Evolutionary conservation across 495 filamentous ascomycete species (phyloP).

Genomic region (Arthonia radiata): DNA sequence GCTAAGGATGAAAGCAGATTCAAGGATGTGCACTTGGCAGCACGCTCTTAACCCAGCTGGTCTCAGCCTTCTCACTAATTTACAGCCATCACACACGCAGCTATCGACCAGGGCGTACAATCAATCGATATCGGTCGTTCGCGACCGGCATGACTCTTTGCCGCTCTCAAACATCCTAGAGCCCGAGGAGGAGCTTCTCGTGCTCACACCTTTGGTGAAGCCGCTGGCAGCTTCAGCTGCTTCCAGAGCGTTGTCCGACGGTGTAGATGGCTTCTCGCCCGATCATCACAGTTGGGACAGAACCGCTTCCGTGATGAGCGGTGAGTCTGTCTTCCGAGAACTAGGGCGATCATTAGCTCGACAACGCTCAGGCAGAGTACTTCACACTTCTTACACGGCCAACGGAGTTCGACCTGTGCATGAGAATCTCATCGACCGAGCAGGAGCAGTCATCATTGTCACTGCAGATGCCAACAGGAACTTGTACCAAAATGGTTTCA

Average conservation of each 20-base stretch:
- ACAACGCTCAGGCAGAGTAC: slow-evolving; percentile 52
- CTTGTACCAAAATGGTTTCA: slow-evolving; percentile 71
- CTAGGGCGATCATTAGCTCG: slow-evolving; percentile 58
- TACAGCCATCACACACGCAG: slow-evolving; percentile 53
- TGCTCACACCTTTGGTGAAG: slow-evolving; percentile 67
- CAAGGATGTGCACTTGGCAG: slow-evolving; percentile 76
- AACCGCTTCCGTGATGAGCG: slow-evolving; percentile 48
- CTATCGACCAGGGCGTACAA: slow-evolving; percentile 68
- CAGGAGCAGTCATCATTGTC: slow-evolving; percentile 61
- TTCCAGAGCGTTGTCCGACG: slow-evolving; percentile 26
- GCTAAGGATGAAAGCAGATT: slow-evolving; percentile 43
- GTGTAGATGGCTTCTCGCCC: slow-evolving; percentile 13
- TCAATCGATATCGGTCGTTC: slow-evolving; percentile 60
- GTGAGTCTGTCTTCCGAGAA: slow-evolving; percentile 68
- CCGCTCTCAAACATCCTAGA: slow-evolving; percentile 55
- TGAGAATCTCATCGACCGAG: slow-evolving; percentile 68
- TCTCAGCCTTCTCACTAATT: slow-evolving; percentile 39
- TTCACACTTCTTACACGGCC: slow-evolving; percentile 79
- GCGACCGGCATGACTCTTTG: slow-evolving; percentile 54
- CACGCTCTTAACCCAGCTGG: slow-evolving; percentile 61
- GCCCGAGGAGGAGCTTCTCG: slow-evolving; percentile 56
- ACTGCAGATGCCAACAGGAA: slow-evolving; percentile 82
- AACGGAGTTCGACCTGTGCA: slow-evolving; percentile 75
- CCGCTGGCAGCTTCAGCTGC: slow-evolving; percentile 63
- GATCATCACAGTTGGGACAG: slow-evolving; percentile 34